Base-by-base conservation (phyloP, 78 protist genomes). In the Cavenderia fasciculata region DNA sequence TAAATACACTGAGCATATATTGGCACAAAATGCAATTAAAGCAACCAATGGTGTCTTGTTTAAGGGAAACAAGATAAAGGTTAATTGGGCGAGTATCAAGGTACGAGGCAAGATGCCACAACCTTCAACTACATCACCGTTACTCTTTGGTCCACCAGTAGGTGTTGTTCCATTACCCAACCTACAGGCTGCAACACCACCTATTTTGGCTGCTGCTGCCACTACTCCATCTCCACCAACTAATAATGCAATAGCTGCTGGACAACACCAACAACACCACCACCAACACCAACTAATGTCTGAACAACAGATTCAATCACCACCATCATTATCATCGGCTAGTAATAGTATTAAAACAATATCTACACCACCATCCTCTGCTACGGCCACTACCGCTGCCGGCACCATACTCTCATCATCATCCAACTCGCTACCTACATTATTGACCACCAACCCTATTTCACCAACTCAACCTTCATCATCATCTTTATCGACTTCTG, bases 31-130 rank as follows among this genome's bases (percentile, higher is more conserved):
- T 33, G 89, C 89, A 8, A 8, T 23, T 4, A 59, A 56, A 33
- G 62, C 41, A 2, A 51, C 51, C 6, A 51, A 59, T 41, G 69
- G 27, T 2, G 31, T n/a, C 0, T 2, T 36, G 19, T 79, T 68
- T 43, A 52, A 52, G 56, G 69, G 69, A 6, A 40, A 68, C 19
- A 19, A 31, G 29, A 52, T 79, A 11, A 79, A 68, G 31, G 25
- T 52, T 1, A 61, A 79, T n/a, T 68, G 61, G 61, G 76, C 89
- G 12, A 65, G 72, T 38, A 38, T 57, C 1, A 78, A 78, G 33
- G n/a, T 63, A 34, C n/a, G n/a, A n/a, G n/a, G n/a, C n/a, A n/a
- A n/a, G n/a, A n/a, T n/a, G n/a, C n/a, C n/a, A n/a, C n/a, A n/a
- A n/a, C n/a, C n/a, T 1, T 31, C 4, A 27, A 0, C 34, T 59